These are phyloP conservation scores for Nicotiana otophora DNA, from an alignment of 257 asterid species.

Conservation along the genomic window DNA sequence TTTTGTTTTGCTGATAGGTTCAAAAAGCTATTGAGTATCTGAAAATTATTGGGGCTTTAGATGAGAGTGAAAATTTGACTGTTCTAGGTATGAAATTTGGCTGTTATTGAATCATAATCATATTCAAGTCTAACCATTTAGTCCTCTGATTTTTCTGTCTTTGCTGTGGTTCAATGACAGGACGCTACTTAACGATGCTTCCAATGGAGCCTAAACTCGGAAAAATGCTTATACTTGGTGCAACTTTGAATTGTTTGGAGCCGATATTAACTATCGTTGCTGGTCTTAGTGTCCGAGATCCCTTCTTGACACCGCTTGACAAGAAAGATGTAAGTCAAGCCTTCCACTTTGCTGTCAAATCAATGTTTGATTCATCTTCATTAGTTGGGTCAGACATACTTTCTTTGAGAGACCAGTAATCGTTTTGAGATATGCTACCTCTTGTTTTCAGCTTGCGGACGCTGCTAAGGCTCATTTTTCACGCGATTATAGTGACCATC, in stretches of 20 bases:
- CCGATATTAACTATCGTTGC: slow-evolving; percentile 88
- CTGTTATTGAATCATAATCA: background rate
- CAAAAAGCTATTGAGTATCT: slow-evolving; percentile 92
- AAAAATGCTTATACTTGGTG: slow-evolving; percentile 92
- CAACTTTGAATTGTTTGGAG: slow-evolving; percentile 80
- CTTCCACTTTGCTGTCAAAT: background rate
- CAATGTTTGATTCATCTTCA: background rate
- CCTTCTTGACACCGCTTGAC: slow-evolving; percentile 84
- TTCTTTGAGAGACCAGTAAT: background rate
- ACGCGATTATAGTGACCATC: slow-evolving; percentile 83
- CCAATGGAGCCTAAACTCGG: slow-evolving; percentile 99
- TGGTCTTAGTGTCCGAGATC: slow-evolving; percentile 91
- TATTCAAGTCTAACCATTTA: background rate
- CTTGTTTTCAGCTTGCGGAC: slow-evolving; percentile 67
- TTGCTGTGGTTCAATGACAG: slow-evolving; percentile 40
- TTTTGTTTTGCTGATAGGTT: slow-evolving; percentile 39
- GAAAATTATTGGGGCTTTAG: slow-evolving; percentile 86
- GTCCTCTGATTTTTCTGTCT: slow-evolving; percentile 8
- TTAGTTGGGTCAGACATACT: background rate
- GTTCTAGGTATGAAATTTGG: slow-evolving; percentile 51
- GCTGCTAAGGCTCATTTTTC: slow-evolving; percentile 98
- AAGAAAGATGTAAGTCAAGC: slow-evolving; percentile 77
- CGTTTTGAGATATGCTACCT: background rate
- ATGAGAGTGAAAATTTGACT: slow-evolving; percentile 78
- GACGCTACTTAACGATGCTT: slow-evolving; percentile 81